Evolutionary conservation across 352 stramenopile genomes (phyloP).

Genomic region (Pythium vanterpoolii): DNA sequence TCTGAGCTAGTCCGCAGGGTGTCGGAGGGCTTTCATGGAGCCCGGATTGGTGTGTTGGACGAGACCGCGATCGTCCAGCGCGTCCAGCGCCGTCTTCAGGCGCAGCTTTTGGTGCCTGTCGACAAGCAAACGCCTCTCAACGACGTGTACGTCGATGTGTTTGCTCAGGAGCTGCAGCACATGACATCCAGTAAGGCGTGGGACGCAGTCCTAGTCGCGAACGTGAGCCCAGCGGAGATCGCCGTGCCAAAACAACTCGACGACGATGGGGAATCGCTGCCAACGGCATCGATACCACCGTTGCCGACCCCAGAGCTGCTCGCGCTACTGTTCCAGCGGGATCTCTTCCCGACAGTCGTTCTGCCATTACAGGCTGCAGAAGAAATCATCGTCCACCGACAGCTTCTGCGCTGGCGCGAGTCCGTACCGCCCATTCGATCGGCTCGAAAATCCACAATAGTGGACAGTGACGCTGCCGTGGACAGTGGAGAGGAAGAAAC

Average conservation of each 20-base stretch:
- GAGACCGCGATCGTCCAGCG: slow-evolving; percentile 18
- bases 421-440: slow-evolving; percentile 24
- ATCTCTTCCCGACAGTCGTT: slow-evolving; percentile 55
- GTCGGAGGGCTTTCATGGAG: neutral
- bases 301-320: slow-evolving; percentile 41
- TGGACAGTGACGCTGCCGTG: slow-evolving; percentile 8
- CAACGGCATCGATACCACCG: neutral
- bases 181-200: slow-evolving; percentile 2
- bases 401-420: slow-evolving; percentile 33
- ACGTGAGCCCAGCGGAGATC: neutral
- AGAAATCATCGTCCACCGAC: slow-evolving; percentile 23
- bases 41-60: slow-evolving; percentile 16
- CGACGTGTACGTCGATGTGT: slow-evolving; percentile 23
- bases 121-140: slow-evolving; percentile 9
- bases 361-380: slow-evolving; percentile 36
- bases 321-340: slow-evolving; percentile 33
- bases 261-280: slow-evolving; percentile 1
- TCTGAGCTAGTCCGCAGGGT: neutral
- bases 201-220: slow-evolving; percentile 21
- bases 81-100: slow-evolving; percentile 11
- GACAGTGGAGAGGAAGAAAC: too few species aligned
- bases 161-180: slow-evolving; percentile 16
- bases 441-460: slow-evolving; percentile 9
- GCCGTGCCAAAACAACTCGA: neutral
- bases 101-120: slow-evolving; percentile 16